These are phyloP conservation scores for Solanum appendiculatum DNA, from an alignment of 257 asterid genomes.

Conservation along the genomic window DNA sequence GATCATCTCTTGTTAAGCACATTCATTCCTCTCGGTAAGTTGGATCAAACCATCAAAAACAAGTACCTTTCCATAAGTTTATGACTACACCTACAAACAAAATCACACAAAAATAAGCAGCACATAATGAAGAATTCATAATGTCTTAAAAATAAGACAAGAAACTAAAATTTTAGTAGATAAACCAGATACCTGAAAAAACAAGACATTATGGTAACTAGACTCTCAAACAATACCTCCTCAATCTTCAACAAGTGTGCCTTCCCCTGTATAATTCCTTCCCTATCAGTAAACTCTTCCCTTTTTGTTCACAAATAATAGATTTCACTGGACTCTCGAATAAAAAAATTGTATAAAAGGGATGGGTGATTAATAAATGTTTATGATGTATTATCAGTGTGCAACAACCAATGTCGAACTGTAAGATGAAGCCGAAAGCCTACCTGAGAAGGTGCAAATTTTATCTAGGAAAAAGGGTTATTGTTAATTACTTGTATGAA, in stretches of 20 bases:
- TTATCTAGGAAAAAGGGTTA: too few relatives aligned
- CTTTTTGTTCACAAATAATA: not conserved
- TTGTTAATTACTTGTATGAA: too few relatives aligned
- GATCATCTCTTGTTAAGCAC: slow-evolving; percentile 99
- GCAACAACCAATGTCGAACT: too few relatives aligned
- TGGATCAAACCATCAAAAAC: slow-evolving; percentile 96
- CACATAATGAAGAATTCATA: not conserved
- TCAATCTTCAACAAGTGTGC: slow-evolving; percentile 94
- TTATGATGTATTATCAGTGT: too few relatives aligned
- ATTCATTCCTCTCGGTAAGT: slow-evolving; percentile 96
- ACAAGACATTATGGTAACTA: slow-evolving; percentile 83
- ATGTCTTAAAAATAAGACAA: not conserved
- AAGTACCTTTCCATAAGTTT: slow-evolving; percentile 92
- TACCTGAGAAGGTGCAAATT: too few relatives aligned
- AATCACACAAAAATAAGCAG: slow-evolving; percentile 1
- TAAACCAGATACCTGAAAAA: slow-evolving; percentile 59
- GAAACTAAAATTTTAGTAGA: not conserved
- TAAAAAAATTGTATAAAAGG: too few relatives aligned
- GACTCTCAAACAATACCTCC: slow-evolving; percentile 71
- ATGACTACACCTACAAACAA: slow-evolving; percentile 49
- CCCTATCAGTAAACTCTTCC: not conserved
- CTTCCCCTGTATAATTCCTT: slow-evolving; percentile 70
- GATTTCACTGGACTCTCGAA: too few relatives aligned
- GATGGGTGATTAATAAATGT: too few relatives aligned
- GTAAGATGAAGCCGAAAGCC: too few relatives aligned